Evolutionary conservation across 2,329 filamentous ascomycete species (phyloP).

Genomic region (Sporothrix humicola): DNA sequence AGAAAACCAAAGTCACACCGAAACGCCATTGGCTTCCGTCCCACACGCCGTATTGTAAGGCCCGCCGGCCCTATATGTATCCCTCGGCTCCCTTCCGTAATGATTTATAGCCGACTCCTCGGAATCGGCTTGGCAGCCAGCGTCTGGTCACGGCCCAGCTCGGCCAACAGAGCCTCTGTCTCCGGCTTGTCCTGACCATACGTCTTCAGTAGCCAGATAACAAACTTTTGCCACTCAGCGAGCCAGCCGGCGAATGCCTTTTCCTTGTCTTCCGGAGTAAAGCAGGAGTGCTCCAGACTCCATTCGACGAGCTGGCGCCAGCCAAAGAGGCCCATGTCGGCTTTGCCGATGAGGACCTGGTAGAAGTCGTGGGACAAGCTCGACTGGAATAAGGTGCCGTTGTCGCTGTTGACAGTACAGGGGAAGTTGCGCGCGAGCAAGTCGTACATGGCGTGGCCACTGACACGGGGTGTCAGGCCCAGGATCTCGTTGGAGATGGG

Average conservation of each 20-base stretch:
- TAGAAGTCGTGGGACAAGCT: conserved; percentile 78
- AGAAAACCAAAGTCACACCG: background rate
- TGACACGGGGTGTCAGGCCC: conserved; percentile 68
- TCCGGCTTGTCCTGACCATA: conserved; percentile 42
- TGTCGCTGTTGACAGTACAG: conserved; percentile 76
- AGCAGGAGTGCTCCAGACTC: conserved; percentile 67
- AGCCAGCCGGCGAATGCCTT: conserved; percentile 56
- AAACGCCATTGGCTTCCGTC: conserved; percentile 7
- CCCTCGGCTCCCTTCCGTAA: background rate
- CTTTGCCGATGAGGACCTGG: conserved; percentile 72
- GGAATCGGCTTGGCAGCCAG: conserved; percentile 22
- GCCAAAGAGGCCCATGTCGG: conserved; percentile 69
- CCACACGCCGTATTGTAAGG: background rate
- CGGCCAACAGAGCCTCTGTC: conserved; percentile 12
- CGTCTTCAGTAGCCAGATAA: conserved; percentile 56
- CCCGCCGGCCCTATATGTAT: background rate
- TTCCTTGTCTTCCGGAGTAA: conserved; percentile 54
- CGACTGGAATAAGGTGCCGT: conserved; percentile 74
- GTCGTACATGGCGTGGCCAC: conserved; percentile 70
- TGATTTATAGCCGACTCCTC: background rate
- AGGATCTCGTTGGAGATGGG: conserved; percentile 79
- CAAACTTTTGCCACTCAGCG: conserved; percentile 63
- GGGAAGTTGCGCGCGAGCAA: conserved; percentile 74
- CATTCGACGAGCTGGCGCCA: conserved; percentile 72
- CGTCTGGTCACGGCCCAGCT: conserved; percentile 7